Evolutionary conservation across 371 early-diverging fungal species (phyloP), one percentile per base, ranked within the genome.

Genomic region (Mucor velutinosus): DNA sequence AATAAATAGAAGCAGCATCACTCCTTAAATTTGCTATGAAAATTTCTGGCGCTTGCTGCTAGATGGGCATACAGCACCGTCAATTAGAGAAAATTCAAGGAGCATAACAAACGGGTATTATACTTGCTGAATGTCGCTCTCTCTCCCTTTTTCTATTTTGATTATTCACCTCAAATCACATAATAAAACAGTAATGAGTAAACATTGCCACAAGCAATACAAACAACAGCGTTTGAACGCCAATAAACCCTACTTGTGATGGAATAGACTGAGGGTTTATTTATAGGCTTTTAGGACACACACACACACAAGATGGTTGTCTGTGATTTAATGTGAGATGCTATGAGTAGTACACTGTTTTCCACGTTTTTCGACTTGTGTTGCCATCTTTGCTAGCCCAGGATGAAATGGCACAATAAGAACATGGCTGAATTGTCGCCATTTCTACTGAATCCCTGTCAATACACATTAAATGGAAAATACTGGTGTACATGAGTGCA

Each of bases 291-390:
- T 53, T 27, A 53, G 51, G n/a, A n/a, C 33, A 33, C 33, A 33
- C 51, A 23, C 23, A 25, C 27, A 53, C 53, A 53, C 53, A 53
- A 27, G 27, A 53, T 47, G n/a, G 10, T 19, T 53, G 53, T 53
- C 53, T 53, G 53, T 53, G 27, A 15, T 25, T 53, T 15, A 53
- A 53, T 53, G 23, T 53, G 27, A 27, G 27, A 3, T 25, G 6
- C 23, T 11, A 25, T 39, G n/a, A 21, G 60, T 60, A 21, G 60
- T 60, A 60, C 60, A 60, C 29, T 59, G 32, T 59, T 43, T 41
- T 61, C 62, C 62, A 61, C 62, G 62, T 61, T 61, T 47, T 49
- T 49, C 30, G 12, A 61, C 43, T 61, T 61, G 62, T 61, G 62
- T 61, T 25, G 53, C 53, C 23, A 53, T 53, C 23, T 21, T 11